Base-by-base conservation (phyloP, 306 rosid genomes). In the Cicer yamashitae region DNA sequence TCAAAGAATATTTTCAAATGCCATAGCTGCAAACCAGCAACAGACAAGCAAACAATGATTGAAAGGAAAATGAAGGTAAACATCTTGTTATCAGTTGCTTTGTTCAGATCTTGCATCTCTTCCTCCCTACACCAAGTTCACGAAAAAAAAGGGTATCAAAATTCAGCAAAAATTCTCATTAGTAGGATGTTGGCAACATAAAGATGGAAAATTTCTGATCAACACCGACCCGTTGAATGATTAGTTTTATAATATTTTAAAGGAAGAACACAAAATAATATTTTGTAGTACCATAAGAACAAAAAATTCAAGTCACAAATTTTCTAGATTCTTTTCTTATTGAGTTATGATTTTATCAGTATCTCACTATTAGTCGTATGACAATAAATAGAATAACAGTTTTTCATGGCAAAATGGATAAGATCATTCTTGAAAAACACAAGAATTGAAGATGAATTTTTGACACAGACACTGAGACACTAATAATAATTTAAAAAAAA, bases 1-100 rank as follows among this genome's bases (percentile, higher is more conserved):
- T 84, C 90, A 75, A 93, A 93, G 86, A 86, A 93, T 48, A 84
- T 17, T 89, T 89, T 93, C 84, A 93, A 85, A 89, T 93, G 94
- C 98, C 94, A 91, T 41, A 89, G 58, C 51, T 93, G 98, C 85
- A 91, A 73, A 73, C 96, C 86, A 40, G 93, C 91, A 30, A 93
- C 98, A 9, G 98, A 86, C 75, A 91, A 45, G 88, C 98, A 91
- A 61, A 93, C 86, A 67, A 82, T 63, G 54, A 93, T 84, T 13
- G 97, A 93, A 74, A 91, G 79, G 54, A 88, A 81, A 77, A 89
- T 82, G 79, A 82, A 88, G 10, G 87, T 83, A 13, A 93, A 79
- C 96, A 93, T 91, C 75, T 80, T 84, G 48, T 77, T 44, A 76
- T 86, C 84, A 0, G 97, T 93, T 22, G 84, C 60, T 76, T 79